These are phyloP conservation scores for Pholiota adiposa DNA, from an alignment of 1,284 basidiomycete species.

Conservation along the genomic window DNA sequence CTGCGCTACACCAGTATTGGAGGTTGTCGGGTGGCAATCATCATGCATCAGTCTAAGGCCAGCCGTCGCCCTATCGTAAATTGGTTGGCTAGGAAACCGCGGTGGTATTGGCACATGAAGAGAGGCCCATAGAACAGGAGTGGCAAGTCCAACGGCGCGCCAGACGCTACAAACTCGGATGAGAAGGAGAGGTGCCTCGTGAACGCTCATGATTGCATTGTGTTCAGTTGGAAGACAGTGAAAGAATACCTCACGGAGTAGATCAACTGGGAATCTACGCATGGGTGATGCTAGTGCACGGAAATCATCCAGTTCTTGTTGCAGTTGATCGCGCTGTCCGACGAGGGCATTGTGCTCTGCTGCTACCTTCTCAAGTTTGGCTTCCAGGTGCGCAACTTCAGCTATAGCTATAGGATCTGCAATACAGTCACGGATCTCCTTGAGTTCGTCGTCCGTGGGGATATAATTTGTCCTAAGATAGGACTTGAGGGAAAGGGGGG, in stretches of 20 bases:
- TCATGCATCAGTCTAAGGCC: no score
- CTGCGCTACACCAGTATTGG: no score
- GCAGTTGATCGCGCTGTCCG: neutral
- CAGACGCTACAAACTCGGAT: conserved; percentile 12
- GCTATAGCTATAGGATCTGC: neutral
- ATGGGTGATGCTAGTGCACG: conserved; percentile 9
- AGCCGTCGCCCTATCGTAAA: no score
- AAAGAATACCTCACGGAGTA: conserved; percentile 15
- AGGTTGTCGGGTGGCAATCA: no score
- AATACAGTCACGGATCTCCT: neutral
- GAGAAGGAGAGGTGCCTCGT: conserved; percentile 10
- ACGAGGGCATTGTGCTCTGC: neutral
- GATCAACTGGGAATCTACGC: conserved; percentile 10
- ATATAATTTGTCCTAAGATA: neutral
- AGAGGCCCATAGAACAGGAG: conserved; percentile 12
- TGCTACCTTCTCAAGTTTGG: neutral
- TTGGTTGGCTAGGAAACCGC: no score
- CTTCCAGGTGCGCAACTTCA: neutral
- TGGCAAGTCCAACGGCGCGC: conserved; percentile 11
- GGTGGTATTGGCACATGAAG: conserved; percentile 16
- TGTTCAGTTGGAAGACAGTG: conserved; percentile 7
- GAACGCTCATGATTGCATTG: neutral
- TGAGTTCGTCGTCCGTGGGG: neutral
- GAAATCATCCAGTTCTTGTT: neutral
- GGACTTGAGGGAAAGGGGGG: neutral